Evolutionary conservation across 2,329 filamentous ascomycete genomes (phyloP).

Genomic region (Alternaria ventricosa): DNA sequence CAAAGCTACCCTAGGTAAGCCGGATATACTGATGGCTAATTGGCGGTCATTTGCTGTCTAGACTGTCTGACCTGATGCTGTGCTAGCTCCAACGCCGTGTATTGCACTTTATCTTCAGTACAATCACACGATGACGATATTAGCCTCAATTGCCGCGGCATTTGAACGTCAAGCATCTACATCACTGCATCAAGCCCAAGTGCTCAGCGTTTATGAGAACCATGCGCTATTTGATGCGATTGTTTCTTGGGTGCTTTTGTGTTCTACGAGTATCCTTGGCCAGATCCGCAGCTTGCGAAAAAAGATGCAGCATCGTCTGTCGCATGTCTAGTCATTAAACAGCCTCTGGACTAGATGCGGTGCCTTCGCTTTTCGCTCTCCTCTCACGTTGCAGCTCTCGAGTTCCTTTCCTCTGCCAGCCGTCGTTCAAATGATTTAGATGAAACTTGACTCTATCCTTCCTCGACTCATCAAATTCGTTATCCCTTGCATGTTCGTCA

Average conservation of each 20-base stretch:
- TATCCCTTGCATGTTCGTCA: neutral
- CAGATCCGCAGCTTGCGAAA: neutral
- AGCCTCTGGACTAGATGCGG: neutral
- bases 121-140: neutral
- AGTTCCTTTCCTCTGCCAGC: slow-evolving; percentile 2
- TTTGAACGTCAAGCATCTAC: neutral
- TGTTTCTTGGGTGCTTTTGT: neutral
- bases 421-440: neutral
- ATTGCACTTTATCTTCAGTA: neutral
- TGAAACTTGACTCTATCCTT: neutral
- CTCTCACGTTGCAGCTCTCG: neutral
- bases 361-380: slow-evolving; percentile 3
- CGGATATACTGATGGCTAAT: slow-evolving; percentile 1
- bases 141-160: slow-evolving; percentile 19
- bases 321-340: neutral
- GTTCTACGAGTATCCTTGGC: neutral
- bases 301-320: neutral
- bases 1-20: neutral
- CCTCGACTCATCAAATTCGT: neutral
- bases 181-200: neutral
- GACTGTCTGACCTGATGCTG: neutral
- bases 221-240: neutral
- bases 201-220: neutral
- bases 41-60: neutral
- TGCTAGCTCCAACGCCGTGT: neutral